Conservation (phyloP, 208 protist genomes). For the Trypanosoma platydactyli region DNA sequence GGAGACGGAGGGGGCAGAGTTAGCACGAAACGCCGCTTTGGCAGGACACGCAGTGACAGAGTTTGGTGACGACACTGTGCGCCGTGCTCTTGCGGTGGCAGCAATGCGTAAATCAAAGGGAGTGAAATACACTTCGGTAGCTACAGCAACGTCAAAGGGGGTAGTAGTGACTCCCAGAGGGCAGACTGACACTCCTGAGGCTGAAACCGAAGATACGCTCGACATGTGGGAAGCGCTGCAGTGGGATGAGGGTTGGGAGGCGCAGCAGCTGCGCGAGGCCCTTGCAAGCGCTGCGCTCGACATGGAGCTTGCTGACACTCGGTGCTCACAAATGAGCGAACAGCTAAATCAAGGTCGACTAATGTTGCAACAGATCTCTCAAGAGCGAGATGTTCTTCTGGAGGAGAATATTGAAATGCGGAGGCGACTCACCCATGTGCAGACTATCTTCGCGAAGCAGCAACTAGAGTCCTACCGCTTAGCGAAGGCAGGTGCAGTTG, state of each 20-base stretch:
- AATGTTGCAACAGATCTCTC: constrained; percentile 35
- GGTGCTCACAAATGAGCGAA: constrained; percentile 57
- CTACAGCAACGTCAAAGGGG: background rate
- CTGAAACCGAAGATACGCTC: constrained; percentile 37
- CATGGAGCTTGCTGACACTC: constrained; percentile 78
- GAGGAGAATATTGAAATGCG: constrained; percentile 85
- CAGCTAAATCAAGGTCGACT: constrained; percentile 55
- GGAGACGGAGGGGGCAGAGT: constrained; percentile 41
- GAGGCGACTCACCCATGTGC: constrained; percentile 67
- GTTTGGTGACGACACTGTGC: constrained; percentile 65
- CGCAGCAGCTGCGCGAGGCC: constrained; percentile 72
- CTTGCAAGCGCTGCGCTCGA: constrained; percentile 80
- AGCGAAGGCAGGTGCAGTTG: constrained; percentile 21
- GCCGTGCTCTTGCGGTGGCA: constrained; percentile 67
- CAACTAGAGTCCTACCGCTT: constrained; percentile 74
- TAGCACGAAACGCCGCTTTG: constrained; percentile 40
- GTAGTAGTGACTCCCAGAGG: background rate
- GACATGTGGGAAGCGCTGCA: constrained; percentile 68
- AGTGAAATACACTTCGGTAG: background rate
- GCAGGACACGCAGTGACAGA: constrained; percentile 46
- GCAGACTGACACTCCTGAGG: background rate
- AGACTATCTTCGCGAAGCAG: constrained; percentile 87
- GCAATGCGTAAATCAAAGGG: constrained; percentile 39
- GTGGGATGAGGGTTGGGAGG: constrained; percentile 83
- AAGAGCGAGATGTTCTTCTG: constrained; percentile 77